A percentile compares a stretch with the other conserved stretches of the same genome.
Conservation (phyloP, 495 filamentous ascomycete genomes). For the Neurospora sp. region DNA sequence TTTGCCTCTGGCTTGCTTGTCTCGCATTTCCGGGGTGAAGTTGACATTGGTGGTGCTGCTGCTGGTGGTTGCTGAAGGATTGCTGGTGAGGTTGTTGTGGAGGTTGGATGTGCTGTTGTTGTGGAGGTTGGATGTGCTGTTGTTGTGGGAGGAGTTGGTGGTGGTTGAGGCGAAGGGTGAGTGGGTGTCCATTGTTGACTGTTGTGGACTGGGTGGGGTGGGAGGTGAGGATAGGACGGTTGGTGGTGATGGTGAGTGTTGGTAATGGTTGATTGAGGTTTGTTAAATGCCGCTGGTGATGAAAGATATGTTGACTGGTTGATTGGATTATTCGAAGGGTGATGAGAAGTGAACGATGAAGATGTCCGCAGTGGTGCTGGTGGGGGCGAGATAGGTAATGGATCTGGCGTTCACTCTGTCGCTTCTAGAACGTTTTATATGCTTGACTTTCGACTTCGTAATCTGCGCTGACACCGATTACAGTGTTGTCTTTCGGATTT, state of each 20-base stretch:
- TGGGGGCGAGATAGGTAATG: background rate
- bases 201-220: background rate
- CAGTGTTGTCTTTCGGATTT: background rate
- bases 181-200: background rate
- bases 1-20: conserved; percentile 44
- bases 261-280: background rate
- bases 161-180: background rate
- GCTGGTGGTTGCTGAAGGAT: background rate
- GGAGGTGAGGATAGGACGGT: background rate
- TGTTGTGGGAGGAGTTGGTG: background rate
- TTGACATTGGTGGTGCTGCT: background rate
- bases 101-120: conserved; percentile 6
- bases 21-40: conserved; percentile 35
- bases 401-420: background rate
- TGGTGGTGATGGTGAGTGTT: too few relatives aligned
- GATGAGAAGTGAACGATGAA: background rate
- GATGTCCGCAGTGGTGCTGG: background rate
- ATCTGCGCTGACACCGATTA: background rate
- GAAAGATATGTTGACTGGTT: background rate
- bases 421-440: background rate
- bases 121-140: conserved; percentile 6
- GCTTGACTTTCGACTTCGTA: background rate
- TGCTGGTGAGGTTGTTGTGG: background rate
- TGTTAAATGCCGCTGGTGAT: background rate
- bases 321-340: background rate